These are phyloP conservation scores for Phytophthora foliorum DNA, from an alignment of 352 stramenopile species.

Conservation along the genomic window DNA sequence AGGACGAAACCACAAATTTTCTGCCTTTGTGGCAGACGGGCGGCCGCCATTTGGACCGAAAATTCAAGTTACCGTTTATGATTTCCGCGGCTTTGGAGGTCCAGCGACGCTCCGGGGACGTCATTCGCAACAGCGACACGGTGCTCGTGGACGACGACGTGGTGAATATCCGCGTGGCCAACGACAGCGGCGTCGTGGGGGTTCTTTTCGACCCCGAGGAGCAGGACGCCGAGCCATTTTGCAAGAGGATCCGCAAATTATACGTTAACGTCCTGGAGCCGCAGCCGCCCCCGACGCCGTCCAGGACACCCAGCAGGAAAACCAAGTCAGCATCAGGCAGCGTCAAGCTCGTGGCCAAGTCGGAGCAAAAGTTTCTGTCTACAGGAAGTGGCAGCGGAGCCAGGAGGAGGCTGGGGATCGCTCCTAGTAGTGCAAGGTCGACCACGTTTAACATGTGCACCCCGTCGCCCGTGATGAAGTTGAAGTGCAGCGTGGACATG, in stretches of 20 bases:
- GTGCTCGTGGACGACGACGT: constrained; percentile 86
- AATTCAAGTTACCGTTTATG: constrained; percentile 81
- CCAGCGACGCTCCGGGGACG: constrained; percentile 25
- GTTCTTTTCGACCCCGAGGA: constrained; percentile 76
- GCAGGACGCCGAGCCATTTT: constrained; percentile 50
- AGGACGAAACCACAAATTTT: constrained; percentile 57
- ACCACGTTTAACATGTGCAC: constrained; percentile 78
- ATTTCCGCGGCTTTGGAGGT: constrained; percentile 73
- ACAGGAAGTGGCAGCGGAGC: constrained; percentile 22
- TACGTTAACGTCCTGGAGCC: constrained; percentile 6
- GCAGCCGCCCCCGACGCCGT: constrained; percentile 10
- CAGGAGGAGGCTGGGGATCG: constrained; percentile 28
- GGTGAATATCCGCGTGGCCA: constrained; percentile 78
- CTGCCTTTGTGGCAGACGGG: constrained; percentile 64
- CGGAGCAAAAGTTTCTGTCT: constrained; percentile 44
- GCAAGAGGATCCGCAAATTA: constrained; percentile 50
- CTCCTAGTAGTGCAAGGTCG: constrained; percentile 19
- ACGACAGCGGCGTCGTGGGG: constrained; percentile 76
- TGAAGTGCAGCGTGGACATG: constrained; percentile 85
- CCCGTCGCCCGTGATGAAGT: constrained; percentile 82
- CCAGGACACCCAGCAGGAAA: constrained; percentile 40
- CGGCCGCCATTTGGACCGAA: constrained; percentile 65
- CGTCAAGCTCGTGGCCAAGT: constrained; percentile 48
- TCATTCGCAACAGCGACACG: constrained; percentile 69
- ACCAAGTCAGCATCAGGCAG: constrained; percentile 11